Percentiles rank a stretch among this genome's conserved stretches.
These are phyloP conservation scores for Crithidia expoeki DNA, from an alignment of 208 protist genomes.

Conservation along the genomic window DNA sequence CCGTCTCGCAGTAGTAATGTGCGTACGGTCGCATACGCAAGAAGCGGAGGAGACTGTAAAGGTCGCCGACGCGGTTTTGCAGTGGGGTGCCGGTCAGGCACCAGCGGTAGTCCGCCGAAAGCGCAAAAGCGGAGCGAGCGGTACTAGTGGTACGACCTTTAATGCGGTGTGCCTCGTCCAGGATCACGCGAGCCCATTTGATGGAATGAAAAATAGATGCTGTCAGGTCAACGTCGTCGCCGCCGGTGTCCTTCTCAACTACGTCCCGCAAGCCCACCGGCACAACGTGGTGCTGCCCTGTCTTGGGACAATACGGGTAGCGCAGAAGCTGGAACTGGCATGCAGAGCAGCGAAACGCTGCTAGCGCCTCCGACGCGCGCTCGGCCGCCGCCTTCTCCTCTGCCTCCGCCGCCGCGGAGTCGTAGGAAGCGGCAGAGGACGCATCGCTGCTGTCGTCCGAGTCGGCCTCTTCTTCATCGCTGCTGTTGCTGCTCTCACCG, in stretches of 20 bases:
- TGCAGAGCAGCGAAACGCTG: constrained; percentile 57
- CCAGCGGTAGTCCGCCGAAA: constrained; percentile 85
- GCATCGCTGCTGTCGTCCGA: constrained; percentile 23
- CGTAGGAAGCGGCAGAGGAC: constrained; percentile 19
- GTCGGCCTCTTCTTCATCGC: constrained; percentile 23
- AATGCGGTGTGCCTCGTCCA: constrained; percentile 94
- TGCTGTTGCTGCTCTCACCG: constrained; percentile 25
- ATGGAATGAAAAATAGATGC: constrained; percentile 84
- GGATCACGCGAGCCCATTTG: constrained; percentile 87
- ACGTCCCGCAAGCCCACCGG: constrained; percentile 58
- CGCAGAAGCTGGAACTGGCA: constrained; percentile 82
- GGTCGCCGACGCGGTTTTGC: constrained; percentile 97
- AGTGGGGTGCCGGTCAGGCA: constrained; percentile 95
- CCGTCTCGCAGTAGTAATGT: constrained; percentile 88
- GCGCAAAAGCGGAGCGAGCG: constrained; percentile 82
- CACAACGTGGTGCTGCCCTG: constrained; percentile 80
- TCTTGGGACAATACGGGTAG: constrained; percentile 89
- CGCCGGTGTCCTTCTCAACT: constrained; percentile 83
- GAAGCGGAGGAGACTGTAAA: constrained; percentile 97
- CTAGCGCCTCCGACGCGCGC: constrained; percentile 35
- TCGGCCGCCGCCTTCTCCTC: constrained; percentile 36
- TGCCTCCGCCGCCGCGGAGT: constrained; percentile 41
- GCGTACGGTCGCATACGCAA: constrained; percentile 82
- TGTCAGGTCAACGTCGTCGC: constrained; percentile 68
- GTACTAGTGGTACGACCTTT: constrained; percentile 91